Conservation (phyloP, 1,284 basidiomycete genomes). For the Cystobasidium slooffiae region DNA sequence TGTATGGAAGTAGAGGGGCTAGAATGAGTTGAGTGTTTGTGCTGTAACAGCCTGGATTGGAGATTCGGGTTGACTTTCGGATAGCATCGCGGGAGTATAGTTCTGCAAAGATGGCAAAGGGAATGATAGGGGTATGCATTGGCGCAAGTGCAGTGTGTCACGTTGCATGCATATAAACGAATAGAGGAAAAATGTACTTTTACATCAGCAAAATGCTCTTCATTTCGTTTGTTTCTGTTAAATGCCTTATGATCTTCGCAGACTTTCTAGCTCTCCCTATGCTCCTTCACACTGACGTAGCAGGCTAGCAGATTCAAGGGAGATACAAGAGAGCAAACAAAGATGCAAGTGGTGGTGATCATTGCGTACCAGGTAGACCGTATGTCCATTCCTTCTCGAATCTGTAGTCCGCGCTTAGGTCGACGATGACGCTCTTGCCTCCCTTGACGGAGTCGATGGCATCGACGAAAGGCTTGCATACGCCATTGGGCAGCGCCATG, state of each 20-base stretch:
- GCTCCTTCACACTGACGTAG: conserved; percentile 31
- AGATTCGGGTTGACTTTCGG: conserved; percentile 76
- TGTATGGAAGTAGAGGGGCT: conserved; percentile 79
- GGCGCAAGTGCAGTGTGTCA: conserved; percentile 38
- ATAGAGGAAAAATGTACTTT: conserved; percentile 43
- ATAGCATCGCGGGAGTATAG: conserved; percentile 79
- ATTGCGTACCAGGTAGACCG: conserved; percentile 91
- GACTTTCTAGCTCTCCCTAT: conserved; percentile 16
- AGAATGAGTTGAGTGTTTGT: conserved; percentile 90
- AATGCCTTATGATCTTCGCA: background rate
- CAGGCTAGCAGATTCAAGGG: conserved; percentile 14
- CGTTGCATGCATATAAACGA: conserved; percentile 27
- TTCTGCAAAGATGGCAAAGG: conserved; percentile 63
- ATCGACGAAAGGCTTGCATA: conserved; percentile 96
- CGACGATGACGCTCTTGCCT: conserved; percentile 78
- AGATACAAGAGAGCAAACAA: conserved; percentile 54
- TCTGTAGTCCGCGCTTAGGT: conserved; percentile 92
- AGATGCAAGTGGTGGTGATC: conserved; percentile 52
- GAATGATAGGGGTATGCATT: background rate
- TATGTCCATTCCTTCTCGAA: conserved; percentile 97
- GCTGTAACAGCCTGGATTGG: conserved; percentile 97
- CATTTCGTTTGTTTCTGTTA: conserved; percentile 43
- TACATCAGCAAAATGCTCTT: conserved; percentile 47
- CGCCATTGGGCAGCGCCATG: conserved; percentile 96
- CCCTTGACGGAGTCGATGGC: conserved; percentile 79